phyloP scores from a whole-genome alignment of 164 flowering plant genomes.

The Sedum album region DNA sequence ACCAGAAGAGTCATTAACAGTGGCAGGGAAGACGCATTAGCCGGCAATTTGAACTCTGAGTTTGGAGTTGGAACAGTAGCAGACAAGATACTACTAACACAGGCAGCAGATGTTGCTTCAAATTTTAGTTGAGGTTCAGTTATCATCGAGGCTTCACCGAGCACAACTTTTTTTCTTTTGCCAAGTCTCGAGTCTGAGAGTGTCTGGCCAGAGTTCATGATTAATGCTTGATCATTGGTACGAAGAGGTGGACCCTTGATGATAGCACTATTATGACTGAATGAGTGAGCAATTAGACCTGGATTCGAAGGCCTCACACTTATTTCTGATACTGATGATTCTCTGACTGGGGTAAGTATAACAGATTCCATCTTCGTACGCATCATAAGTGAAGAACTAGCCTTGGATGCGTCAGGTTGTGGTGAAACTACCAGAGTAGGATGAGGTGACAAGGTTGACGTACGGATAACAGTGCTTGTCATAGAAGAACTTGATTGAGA shows the following conservation, averaged over 20 bases:
- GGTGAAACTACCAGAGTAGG: background rate
- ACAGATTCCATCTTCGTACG: slow-evolving; percentile 51
- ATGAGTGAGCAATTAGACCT: slow-evolving; percentile 24
- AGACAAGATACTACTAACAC: slow-evolving; percentile 18
- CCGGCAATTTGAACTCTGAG: background rate
- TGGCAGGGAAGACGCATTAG: slow-evolving; percentile 8
- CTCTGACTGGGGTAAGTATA: slow-evolving; percentile 49
- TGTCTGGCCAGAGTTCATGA: slow-evolving; percentile 24
- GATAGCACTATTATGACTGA: slow-evolving; percentile 13
- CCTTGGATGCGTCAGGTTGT: slow-evolving; percentile 22
- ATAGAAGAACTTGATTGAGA: slow-evolving; percentile 40
- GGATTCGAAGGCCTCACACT: slow-evolving; percentile 21
- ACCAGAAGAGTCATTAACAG: slow-evolving; percentile 20
- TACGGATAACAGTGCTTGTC: slow-evolving; percentile 20
- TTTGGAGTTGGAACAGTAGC: background rate
- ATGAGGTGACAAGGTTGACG: slow-evolving; percentile 39
- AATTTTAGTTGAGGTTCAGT: slow-evolving; percentile 24
- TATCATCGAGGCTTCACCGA: slow-evolving; percentile 21
- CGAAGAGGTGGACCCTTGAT: slow-evolving; percentile 22
- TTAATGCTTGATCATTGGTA: slow-evolving; percentile 25
- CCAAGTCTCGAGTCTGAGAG: slow-evolving; percentile 50
- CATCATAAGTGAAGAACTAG: slow-evolving; percentile 33
- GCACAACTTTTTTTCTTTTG: slow-evolving; percentile 59
- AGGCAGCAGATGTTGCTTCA: slow-evolving; percentile 21
- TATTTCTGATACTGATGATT: slow-evolving; percentile 29